Evolutionary conservation across 768 basidiomycete genomes (phyloP).

Genomic region (Rhizopogon rudus): DNA sequence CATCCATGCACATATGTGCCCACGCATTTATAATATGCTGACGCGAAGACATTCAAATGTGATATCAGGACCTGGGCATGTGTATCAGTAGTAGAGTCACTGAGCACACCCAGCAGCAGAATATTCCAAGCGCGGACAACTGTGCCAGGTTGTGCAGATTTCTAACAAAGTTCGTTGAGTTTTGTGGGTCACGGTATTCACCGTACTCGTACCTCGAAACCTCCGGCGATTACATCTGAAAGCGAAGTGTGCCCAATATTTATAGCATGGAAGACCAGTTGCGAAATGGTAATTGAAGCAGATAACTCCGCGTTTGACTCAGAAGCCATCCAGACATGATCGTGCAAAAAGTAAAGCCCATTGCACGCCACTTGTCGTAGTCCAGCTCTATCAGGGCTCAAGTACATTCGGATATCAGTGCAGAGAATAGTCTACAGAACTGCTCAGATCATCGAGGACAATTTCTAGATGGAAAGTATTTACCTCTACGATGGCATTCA

Average conservation of each 20-base stretch:
- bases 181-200: neutral
- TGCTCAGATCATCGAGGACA: conserved; percentile 1
- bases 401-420: conserved; percentile 22
- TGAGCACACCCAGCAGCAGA: conserved; percentile 49
- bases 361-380: conserved; percentile 36
- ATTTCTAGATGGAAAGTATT: conserved; percentile 2
- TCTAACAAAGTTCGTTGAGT: conserved; percentile 21
- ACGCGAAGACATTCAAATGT: conserved; percentile 47
- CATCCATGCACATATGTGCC: conserved; percentile 34
- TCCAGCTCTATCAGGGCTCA: conserved; percentile 24
- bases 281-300: conserved; percentile 46
- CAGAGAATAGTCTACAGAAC: conserved; percentile 24
- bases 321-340: conserved; percentile 41
- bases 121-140: conserved; percentile 64
- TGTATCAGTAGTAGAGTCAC: conserved; percentile 22
- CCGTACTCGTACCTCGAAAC: conserved; percentile 28
- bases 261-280: conserved; percentile 46
- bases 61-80: conserved; percentile 37
- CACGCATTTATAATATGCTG: conserved; percentile 42
- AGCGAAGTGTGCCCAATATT: conserved; percentile 39
- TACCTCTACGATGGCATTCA: conserved; percentile 54
- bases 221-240: conserved; percentile 30
- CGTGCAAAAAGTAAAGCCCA: conserved; percentile 49
- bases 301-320: conserved; percentile 48
- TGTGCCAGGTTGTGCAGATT: conserved; percentile 27